These are phyloP conservation scores for Tephrocybe sp. DNA, from an alignment of 768 basidiomycete species.

Conservation along the genomic window DNA sequence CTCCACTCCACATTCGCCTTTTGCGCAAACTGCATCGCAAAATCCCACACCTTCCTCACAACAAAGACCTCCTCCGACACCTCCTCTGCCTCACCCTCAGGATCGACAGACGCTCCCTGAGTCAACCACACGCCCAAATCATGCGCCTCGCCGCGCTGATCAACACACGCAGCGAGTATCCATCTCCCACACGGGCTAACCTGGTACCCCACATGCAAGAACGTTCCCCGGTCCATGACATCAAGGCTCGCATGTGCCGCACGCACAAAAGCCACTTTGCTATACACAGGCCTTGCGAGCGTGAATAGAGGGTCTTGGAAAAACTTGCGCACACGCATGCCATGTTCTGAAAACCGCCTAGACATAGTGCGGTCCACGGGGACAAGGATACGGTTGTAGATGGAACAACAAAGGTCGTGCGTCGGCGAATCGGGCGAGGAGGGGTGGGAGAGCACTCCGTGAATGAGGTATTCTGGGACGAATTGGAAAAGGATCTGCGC, in stretches of 20 bases:
- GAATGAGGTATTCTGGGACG: slow-evolving; percentile 62
- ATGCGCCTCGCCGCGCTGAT: slow-evolving; percentile 76
- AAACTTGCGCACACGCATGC: slow-evolving; percentile 38
- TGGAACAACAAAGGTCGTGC: slow-evolving; percentile 54
- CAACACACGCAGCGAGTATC: slow-evolving; percentile 72
- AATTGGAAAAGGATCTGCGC: slow-evolving; percentile 68
- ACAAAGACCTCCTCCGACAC: slow-evolving; percentile 37
- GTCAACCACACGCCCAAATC: slow-evolving; percentile 66
- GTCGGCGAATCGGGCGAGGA: slow-evolving; percentile 32
- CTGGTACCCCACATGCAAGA: slow-evolving; percentile 77
- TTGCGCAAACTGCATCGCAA: slow-evolving; percentile 57
- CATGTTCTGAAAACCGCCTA: slow-evolving; percentile 41
- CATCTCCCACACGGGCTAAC: slow-evolving; percentile 68
- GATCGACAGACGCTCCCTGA: slow-evolving; percentile 31
- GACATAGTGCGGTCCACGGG: slow-evolving; percentile 62
- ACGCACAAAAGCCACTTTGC: slow-evolving; percentile 36
- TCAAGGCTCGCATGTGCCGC: slow-evolving; percentile 36
- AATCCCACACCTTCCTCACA: slow-evolving; percentile 67
- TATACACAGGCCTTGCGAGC: slow-evolving; percentile 46
- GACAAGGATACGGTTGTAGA: slow-evolving; percentile 70
- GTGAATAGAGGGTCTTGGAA: slow-evolving; percentile 68
- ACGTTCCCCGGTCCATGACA: slow-evolving; percentile 42
- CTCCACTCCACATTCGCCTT: slow-evolving; percentile 79
- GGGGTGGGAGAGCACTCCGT: slow-evolving; percentile 44
- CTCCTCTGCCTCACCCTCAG: slow-evolving; percentile 15